phyloP scores from a whole-genome alignment of 768 basidiomycete genomes.

The Calocybe cyanea region DNA sequence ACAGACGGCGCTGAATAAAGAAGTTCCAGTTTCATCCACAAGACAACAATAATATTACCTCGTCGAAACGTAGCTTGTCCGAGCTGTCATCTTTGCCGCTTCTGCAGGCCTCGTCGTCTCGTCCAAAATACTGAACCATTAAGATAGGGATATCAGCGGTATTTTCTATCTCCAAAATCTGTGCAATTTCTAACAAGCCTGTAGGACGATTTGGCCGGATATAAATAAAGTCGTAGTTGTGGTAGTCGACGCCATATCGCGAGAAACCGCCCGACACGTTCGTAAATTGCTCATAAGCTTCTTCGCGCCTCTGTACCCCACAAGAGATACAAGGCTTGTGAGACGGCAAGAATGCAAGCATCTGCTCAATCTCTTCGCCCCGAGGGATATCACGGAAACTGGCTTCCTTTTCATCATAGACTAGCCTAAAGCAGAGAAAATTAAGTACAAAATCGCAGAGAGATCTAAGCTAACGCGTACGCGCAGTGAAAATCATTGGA shows the following conservation, averaged over 20 bases:
- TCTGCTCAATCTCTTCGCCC: conserved; percentile 23
- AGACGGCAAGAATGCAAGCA: conserved; percentile 23
- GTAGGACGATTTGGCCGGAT: conserved; percentile 29
- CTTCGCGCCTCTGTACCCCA: conserved; percentile 26
- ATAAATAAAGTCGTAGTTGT: conserved; percentile 61
- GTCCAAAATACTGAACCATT: conserved; percentile 39
- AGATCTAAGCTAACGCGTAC: conserved; percentile 33
- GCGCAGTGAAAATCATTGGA: conserved; percentile 54
- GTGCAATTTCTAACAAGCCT: conserved; percentile 47
- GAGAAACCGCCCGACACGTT: conserved; percentile 32
- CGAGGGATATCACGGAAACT: conserved; percentile 45
- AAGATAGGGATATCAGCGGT: conserved; percentile 19
- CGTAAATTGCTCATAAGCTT: conserved; percentile 20
- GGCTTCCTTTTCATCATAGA: conserved; percentile 46
- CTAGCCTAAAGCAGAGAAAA: conserved; percentile 31
- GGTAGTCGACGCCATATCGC: conserved; percentile 45
- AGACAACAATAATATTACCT: conserved; percentile 28
- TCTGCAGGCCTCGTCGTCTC: conserved; percentile 38
- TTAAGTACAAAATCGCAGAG: neutral
- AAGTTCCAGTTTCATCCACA: neutral
- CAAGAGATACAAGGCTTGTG: conserved; percentile 50
- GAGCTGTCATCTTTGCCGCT: conserved; percentile 1
- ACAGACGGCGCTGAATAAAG: conserved; percentile 37
- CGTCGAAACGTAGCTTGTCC: conserved; percentile 28
- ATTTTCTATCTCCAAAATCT: conserved; percentile 40